Evolutionary conservation across 176 grass and related monocot genomes (phyloP), one percentile per base, ranked within the genome.

Genomic region (Musa troglodytarum): DNA sequence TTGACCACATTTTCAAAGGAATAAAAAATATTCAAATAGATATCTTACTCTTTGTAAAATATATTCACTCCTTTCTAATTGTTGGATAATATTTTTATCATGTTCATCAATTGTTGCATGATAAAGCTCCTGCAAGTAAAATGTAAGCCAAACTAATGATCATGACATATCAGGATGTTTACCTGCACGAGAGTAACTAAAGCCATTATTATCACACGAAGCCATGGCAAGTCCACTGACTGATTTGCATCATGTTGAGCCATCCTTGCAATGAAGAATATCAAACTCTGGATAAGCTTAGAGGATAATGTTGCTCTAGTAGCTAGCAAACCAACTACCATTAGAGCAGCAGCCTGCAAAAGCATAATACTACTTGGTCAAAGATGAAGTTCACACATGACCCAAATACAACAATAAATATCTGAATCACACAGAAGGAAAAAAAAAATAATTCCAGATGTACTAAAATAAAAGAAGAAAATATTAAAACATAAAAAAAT

Each of bases 101-200:
- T 9, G 4, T 56, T 17, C 53, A 17, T 6, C 22, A 20, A 8
- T 26, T 54, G 3, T 52, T 15, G 53, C 50, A 73, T 1, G n/a
- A 73, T 6, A 73, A 73, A 56, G 17, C 51, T n/a, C 20, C 51
- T 74, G 26, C 69, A 81, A n/a, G 53, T 34, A 62, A 73, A 53
- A n/a, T 43, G 34, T 43, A 43, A 43, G 4, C 34, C 34, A 43
- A 43, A 43, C 34, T 43, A 43, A 43, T 43, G 34, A 43, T 43
- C 34, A 43, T 6, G 34, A 43, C 4, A 79, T 12, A 81, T 77
- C 72, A 68, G 81, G 80, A 59, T 74, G 19, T 71, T 75, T 80
- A 97, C 94, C 90, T 97, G 94, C 76, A 93, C 88, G 71, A 97
- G 88, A 16, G 76, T 93, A 85, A 93, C 88, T 58, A 97, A 77